Evolutionary conservation across 176 grass and related monocot genomes (phyloP).

Genomic region (Poa annua): DNA sequence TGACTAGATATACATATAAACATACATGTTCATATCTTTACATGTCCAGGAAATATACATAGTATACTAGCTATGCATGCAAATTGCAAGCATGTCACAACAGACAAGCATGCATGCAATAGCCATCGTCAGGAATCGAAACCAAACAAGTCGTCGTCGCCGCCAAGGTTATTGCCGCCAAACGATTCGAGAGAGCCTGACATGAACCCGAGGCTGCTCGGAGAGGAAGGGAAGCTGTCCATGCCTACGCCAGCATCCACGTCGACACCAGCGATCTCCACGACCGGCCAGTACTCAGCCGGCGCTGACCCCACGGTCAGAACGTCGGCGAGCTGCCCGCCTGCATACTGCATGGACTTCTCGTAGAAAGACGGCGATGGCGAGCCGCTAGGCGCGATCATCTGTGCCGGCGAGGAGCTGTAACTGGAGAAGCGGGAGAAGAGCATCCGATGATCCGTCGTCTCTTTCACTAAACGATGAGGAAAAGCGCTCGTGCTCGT

Average conservation of each 20-base stretch:
- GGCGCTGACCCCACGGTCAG: slow-evolving; percentile 48
- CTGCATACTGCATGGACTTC: background rate
- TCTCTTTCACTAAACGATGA: background rate
- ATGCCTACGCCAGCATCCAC: slow-evolving; percentile 1
- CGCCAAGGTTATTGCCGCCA: slow-evolving; percentile 10
- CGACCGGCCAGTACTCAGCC: slow-evolving; percentile 8
- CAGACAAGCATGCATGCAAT: slow-evolving; percentile 4
- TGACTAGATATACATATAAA: too few species aligned
- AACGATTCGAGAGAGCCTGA: slow-evolving; percentile 35
- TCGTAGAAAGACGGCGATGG: background rate
- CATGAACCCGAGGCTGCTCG: slow-evolving; percentile 49
- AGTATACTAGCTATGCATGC: background rate
- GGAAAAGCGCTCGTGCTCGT: background rate
- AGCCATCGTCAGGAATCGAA: slow-evolving; percentile 33
- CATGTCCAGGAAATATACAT: too few species aligned
- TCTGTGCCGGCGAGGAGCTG: slow-evolving; percentile 10
- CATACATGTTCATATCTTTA: too few species aligned
- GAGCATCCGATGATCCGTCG: background rate
- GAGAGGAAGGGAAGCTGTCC: slow-evolving; percentile 52
- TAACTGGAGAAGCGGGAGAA: slow-evolving; percentile 11
- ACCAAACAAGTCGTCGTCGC: slow-evolving; percentile 39
- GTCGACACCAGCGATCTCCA: background rate
- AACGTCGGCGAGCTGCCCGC: background rate
- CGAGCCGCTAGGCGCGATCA: slow-evolving; percentile 19
- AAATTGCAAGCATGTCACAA: background rate